Percentiles rank a stretch among this genome's conserved stretches.
Conservation (phyloP, 257 asterid species). For the Nicotiana undulata region DNA sequence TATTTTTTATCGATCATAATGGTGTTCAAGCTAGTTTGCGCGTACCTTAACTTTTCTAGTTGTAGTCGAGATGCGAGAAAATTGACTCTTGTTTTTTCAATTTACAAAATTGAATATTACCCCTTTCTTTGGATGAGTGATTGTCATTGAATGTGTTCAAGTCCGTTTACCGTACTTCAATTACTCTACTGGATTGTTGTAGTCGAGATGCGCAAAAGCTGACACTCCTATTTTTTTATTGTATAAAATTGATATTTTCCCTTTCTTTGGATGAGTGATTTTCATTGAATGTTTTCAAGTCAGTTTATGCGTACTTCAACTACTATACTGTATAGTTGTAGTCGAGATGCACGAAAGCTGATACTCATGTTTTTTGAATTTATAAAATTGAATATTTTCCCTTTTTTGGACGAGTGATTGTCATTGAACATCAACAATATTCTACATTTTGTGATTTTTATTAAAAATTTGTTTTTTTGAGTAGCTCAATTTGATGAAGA, state of each 20-base stretch:
- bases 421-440: background rate
- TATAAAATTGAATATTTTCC: background rate
- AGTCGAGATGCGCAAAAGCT: background rate
- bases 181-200: background rate
- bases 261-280: background rate
- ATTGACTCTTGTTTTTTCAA: background rate
- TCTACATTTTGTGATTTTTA: background rate
- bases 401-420: no score
- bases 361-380: no score
- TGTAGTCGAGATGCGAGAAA: background rate
- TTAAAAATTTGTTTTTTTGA: background rate
- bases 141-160: background rate
- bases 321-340: background rate
- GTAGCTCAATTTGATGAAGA: background rate
- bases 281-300: background rate
- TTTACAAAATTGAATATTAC: no score
- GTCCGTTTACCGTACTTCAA: background rate
- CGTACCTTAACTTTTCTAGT: background rate
- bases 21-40: background rate
- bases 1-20: background rate
- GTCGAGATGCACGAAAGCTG: background rate
- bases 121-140: background rate
- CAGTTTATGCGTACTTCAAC: background rate
- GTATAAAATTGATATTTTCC: no score
- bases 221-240: background rate